Conservation (phyloP, 805 yeast species). For the Barnettozyma californica region DNA sequence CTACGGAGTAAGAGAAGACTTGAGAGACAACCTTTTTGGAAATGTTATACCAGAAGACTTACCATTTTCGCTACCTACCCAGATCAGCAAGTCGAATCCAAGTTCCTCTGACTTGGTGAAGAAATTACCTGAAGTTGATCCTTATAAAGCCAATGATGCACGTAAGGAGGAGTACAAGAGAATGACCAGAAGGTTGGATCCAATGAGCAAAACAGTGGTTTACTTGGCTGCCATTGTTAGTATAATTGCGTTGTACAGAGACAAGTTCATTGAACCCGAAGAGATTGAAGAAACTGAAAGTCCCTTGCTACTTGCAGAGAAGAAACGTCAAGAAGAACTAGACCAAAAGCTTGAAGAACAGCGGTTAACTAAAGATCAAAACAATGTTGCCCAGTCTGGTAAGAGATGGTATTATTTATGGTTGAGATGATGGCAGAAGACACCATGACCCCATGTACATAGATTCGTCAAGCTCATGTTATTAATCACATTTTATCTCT, state of each 20-base stretch:
- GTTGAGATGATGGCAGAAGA: conserved; percentile 14
- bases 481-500: not conserved
- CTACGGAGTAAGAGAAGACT: conserved; percentile 63
- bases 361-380: conserved; percentile 1
- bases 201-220: conserved; percentile 48
- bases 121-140: conserved; percentile 33
- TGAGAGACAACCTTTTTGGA: conserved; percentile 40
- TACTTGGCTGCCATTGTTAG: conserved; percentile 43
- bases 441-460: not conserved
- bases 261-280: conserved; percentile 43
- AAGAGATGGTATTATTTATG: conserved; percentile 26
- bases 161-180: conserved; percentile 40
- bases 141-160: conserved; percentile 38
- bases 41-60: conserved; percentile 49
- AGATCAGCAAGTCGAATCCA: conserved; percentile 18
- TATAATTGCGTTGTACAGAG: conserved; percentile 49
- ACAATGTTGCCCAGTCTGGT: not conserved
- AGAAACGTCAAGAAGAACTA: conserved; percentile 20
- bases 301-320: conserved; percentile 34
- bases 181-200: conserved; percentile 49
- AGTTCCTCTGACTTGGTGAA: conserved; percentile 18
- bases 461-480: not conserved
- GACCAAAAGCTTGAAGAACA: conserved; percentile 17
- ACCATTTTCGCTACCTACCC: conserved; percentile 45
- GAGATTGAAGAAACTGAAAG: conserved; percentile 30